Evolutionary conservation across 2,329 filamentous ascomycete genomes (phyloP).

Genomic region (Apiospora hydei): DNA sequence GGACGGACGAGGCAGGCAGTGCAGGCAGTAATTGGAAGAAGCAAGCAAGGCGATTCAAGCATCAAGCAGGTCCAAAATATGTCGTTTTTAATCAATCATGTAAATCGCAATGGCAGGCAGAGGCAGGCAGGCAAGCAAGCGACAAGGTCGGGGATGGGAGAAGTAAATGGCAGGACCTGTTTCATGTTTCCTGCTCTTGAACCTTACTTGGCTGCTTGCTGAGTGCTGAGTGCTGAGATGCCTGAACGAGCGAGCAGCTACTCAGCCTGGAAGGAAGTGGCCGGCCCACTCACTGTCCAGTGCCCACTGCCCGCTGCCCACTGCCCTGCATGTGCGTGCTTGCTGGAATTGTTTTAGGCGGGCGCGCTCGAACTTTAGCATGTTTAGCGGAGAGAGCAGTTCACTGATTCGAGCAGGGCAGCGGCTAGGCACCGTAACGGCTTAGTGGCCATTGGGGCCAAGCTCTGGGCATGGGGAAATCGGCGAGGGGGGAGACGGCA

Average conservation of each 20-base stretch:
- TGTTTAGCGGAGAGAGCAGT: background rate
- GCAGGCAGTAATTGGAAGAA: background rate
- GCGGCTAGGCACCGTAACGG: background rate
- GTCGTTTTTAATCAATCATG: background rate
- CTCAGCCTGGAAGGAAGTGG: background rate
- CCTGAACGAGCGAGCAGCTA: background rate
- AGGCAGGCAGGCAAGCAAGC: background rate
- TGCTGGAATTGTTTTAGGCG: background rate
- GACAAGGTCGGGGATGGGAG: background rate
- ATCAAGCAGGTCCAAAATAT: background rate
- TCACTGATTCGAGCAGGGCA: background rate
- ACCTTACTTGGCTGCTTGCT: background rate
- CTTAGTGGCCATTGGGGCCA: background rate
- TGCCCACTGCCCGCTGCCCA: background rate
- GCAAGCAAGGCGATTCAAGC: background rate
- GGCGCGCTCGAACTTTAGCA: background rate
- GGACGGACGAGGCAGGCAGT: background rate
- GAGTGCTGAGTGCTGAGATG: background rate
- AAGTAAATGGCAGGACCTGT: background rate
- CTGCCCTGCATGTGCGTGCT: too few species aligned
- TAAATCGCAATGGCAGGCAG: background rate
- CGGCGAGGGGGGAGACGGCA: background rate
- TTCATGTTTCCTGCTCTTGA: constrained; percentile 20
- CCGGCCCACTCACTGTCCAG: background rate
- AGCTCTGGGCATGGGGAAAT: constrained; percentile 4